phyloP scores from a whole-genome alignment of 805 yeast species.

The Candida michaelii region DNA sequence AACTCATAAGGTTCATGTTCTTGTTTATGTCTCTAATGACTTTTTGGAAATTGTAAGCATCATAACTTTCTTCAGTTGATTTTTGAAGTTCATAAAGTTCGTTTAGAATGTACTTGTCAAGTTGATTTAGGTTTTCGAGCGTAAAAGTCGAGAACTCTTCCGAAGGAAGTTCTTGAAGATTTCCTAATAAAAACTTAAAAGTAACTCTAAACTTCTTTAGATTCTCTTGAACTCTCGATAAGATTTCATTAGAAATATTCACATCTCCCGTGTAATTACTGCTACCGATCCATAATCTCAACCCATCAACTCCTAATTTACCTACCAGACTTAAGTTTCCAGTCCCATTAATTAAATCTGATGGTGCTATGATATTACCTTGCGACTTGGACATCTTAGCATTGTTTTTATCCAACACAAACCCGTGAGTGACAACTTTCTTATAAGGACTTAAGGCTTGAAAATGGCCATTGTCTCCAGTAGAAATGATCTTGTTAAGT shows the following conservation, averaged over 20 bases:
- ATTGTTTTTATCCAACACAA: slow-evolving; percentile 81
- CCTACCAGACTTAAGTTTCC: slow-evolving; percentile 43
- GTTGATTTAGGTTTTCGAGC: slow-evolving; percentile 25
- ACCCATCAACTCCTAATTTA: slow-evolving; percentile 83
- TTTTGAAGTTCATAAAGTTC: slow-evolving; percentile 50
- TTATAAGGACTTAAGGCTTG: slow-evolving; percentile 58
- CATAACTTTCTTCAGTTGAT: slow-evolving; percentile 46
- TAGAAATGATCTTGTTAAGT: slow-evolving; percentile 64
- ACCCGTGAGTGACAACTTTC: slow-evolving; percentile 87
- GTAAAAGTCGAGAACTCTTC: too few relatives aligned
- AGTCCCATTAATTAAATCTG: slow-evolving; percentile 63
- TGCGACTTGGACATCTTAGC: slow-evolving; percentile 91
- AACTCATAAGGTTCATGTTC: slow-evolving; percentile 77
- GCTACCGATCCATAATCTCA: slow-evolving; percentile 88
- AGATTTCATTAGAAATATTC: slow-evolving; percentile 65
- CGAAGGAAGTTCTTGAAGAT: slow-evolving; percentile 40
- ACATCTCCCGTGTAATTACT: slow-evolving; percentile 84
- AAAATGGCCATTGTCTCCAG: slow-evolving; percentile 43
- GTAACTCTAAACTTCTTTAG: slow-evolving; percentile 81
- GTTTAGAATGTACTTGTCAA: slow-evolving; percentile 66
- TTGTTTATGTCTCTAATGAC: slow-evolving; percentile 66
- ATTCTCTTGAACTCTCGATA: slow-evolving; percentile 75
- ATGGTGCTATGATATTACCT: slow-evolving; percentile 78
- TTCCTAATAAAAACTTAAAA: slow-evolving; percentile 78
- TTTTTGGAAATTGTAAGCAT: slow-evolving; percentile 62